Base-by-base conservation (phyloP, 208 protist species). In the Kentomonas sorsogonicus region DNA sequence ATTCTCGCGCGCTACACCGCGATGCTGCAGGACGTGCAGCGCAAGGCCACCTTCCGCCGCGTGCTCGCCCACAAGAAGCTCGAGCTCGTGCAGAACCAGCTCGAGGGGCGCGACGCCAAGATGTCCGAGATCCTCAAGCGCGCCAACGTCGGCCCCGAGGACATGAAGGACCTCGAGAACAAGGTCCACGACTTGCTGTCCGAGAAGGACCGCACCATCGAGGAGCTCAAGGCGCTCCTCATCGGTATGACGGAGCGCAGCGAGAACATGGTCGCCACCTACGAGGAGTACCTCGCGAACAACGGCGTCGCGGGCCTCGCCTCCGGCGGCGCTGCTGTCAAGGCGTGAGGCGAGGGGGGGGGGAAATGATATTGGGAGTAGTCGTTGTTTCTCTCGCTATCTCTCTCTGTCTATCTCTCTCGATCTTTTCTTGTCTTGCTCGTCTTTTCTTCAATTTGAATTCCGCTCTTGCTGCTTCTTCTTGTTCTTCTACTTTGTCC, bases 61-160 rank as follows among this genome's bases (percentile, higher is more conserved):
- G 84, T 98, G 48, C 66, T 99, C 18, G 73, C 98, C 18, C 88
- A 98, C 53, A 96, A 93, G 63, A 98, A 98, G 79, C 61, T 99
- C 10, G 80, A 92, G 64, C 74, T 96, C 27, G 83, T 98, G 15
- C 72, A 93, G 48, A 80, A 82, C 31, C 73, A 95, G 57, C 62
- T 98, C 39, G 96, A 98, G 61, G 91, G 95, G 40, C 89, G 94
- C 39, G 93, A 97, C 38, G 89, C 90, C 2, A 91, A 95, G 68
- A 77, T 97, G 39, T 89, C 79, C 26, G 94, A 98, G 72, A 65
- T 98, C 30, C 68, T 99, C 48, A 91, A 90, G 45, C 83, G 93
- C 29, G 89, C 86, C 23, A 97, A 98, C 67, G 78, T 99, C 31
- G 94, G 98, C 69, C 81, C 91, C 7, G 77, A 87, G 6, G 84